Evolutionary conservation across 129 eudicot species (phyloP), one percentile per base, ranked within the genome.

Genomic region (Silybum marianum): DNA sequence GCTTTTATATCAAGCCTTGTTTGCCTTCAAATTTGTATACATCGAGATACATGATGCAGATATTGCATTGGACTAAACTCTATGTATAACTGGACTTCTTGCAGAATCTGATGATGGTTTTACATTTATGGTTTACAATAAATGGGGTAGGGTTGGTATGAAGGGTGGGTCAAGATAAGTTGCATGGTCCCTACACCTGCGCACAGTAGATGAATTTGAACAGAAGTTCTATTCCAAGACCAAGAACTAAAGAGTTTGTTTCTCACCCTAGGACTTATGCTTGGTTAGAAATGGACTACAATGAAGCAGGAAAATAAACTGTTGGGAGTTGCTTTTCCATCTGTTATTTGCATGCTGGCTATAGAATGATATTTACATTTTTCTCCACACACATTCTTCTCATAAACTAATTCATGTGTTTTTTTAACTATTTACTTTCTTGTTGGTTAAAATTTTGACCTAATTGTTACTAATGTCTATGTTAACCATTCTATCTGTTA

Each of bases 141-240:
- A 97, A 91, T 96, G 99, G 99, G 99, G 99, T 30, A 91, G 98
- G 90, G 99, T 96, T 82, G 99, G 99, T 77, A 76, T 88, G 25
- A 91, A 87, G 90, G 99, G n/a, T n/a, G n/a, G n/a, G 99, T 86
- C 98, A 93, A 84, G 91, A 88, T 79, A 96, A 96, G 83, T 19
- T 96, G 83, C 79, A 79, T 44, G 99, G 99, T 42, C 99, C 99
- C 2, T 93, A 84, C 86, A 82, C 85, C 2, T 83, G 88, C 7
- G 54, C 80, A 51, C 84, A 88, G 63, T 88, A 63, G 85, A 85
- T 63, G 98, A 96, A 81, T 96, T 96, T 78, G 92, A 93, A 84
- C 85, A 86, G 26, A 96, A 91, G 85, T 96, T 96, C 83, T 82
- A 24, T 74, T 97, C 91, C 62, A 96, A 96, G 90, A 96, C 99